Conservation (phyloP, 1,284 basidiomycete species). For the Cryptococcus amylolentus region DNA sequence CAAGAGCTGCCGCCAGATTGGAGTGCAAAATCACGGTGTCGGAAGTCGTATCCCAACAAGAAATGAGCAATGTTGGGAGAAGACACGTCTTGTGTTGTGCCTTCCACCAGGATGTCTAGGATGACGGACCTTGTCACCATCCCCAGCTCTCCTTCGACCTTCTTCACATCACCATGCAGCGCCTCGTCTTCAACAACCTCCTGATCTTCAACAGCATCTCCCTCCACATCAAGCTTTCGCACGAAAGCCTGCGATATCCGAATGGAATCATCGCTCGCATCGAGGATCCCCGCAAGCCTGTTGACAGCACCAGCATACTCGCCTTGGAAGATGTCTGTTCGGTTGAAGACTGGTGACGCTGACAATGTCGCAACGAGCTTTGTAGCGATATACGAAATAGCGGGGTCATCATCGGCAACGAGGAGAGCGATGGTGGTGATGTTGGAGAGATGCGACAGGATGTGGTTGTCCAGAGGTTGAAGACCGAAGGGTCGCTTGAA, state of each 20-base stretch:
- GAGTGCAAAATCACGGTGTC: slow-evolving; percentile 50
- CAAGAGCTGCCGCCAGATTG: slow-evolving; percentile 58
- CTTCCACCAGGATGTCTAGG: slow-evolving; percentile 79
- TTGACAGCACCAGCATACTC: slow-evolving; percentile 52
- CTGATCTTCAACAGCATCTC: slow-evolving; percentile 44
- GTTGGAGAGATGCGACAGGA: slow-evolving; percentile 69
- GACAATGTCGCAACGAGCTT: slow-evolving; percentile 71
- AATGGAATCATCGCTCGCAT: slow-evolving; percentile 77
- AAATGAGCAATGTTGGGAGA: slow-evolving; percentile 89
- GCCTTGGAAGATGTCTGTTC: slow-evolving; percentile 61
- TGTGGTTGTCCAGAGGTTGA: slow-evolving; percentile 66
- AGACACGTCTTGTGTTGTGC: slow-evolving; percentile 62
- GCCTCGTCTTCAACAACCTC: slow-evolving; percentile 26
- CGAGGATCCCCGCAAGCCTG: slow-evolving; percentile 70
- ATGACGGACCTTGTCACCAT: slow-evolving; percentile 69
- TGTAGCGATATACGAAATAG: slow-evolving; percentile 73
- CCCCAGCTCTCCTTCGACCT: slow-evolving; percentile 32
- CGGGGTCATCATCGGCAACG: slow-evolving; percentile 67
- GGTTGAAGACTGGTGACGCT: slow-evolving; percentile 55
- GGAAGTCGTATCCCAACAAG: slow-evolving; percentile 70
- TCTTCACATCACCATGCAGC: slow-evolving; percentile 23
- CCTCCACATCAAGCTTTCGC: slow-evolving; percentile 62
- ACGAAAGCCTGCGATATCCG: slow-evolving; percentile 81
- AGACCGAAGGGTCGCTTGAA: slow-evolving; percentile 39
- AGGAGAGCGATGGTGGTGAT: slow-evolving; percentile 82